Base-by-base conservation (phyloP, 2,329 filamentous ascomycete species). In the Fusarium sp. region DNA sequence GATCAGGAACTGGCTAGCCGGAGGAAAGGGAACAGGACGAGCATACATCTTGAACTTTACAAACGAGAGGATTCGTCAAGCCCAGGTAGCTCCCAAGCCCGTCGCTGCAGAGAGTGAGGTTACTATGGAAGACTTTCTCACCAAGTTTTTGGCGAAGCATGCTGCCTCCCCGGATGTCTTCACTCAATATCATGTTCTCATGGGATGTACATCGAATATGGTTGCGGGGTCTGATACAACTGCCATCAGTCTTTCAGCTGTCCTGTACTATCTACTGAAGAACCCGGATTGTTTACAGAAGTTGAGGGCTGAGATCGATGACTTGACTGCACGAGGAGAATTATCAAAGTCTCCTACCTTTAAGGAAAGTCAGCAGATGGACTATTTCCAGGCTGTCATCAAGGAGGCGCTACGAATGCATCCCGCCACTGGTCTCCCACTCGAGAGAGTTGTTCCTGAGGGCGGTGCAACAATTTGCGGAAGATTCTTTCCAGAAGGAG, bases 141-240 rank as follows among this genome's bases (percentile, higher is more conserved):
- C 75, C 8, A 76, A 76, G 14, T 75, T 76, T 4, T 27, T 75
- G 1, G 60, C 71, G 13, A 75, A 75, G 20, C 71, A 76, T 25
- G 25, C 66, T 2, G 54, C 68, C 0, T 52, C 56, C 1, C 75
- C 75, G 0, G 49, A 75, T 4, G 36, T 18, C 0, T 76, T 76
- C 3, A 74, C 75, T 0, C 49, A 65, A 18, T 71, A 68, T 13
- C 74, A 75, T 5, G 63, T 76, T 25, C 55, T 76, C 1, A 57
- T 71, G 13, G 71, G 74, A 1, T 76, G 75, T 15, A 59, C 62
- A 2, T 69, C 75, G 0, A 76, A 76, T 1, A 76, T 76, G 71
- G 71, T 75, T 1, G 75, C 74, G 0, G 75, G 75, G 0, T 76
- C 75, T 4, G 75, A 76, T 7, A 76, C 75, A 0, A 76, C 75